Evolutionary conservation across 306 rosid genomes (phyloP).

Genomic region (Lithocarpus polystachyus): DNA sequence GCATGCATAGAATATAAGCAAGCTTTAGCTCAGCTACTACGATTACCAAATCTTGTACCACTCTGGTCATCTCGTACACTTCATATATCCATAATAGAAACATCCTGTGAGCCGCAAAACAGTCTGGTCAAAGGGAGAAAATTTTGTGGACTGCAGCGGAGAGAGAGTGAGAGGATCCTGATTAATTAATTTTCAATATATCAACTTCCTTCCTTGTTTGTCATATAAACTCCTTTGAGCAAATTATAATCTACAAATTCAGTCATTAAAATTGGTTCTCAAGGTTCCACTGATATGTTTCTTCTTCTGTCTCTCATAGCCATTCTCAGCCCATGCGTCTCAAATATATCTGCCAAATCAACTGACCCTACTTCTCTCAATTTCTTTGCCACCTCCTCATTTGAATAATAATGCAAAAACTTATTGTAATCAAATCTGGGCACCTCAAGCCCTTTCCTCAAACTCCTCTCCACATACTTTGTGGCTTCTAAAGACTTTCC

Average conservation of each 20-base stretch:
- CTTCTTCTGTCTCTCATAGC: constrained; percentile 69
- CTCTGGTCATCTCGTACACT: background rate
- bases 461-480: constrained; percentile 84
- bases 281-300: constrained; percentile 17
- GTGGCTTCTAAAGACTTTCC: constrained; percentile 56
- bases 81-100: background rate
- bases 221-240: rapidly evolving
- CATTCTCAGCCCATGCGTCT: constrained; percentile 83
- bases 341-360: constrained; percentile 86
- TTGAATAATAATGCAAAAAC: constrained; percentile 73
- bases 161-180: no score
- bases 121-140: no score
- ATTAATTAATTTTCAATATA: no score
- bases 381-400: constrained; percentile 71
- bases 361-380: constrained; percentile 70
- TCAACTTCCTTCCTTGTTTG: no score
- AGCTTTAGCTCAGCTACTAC: background rate
- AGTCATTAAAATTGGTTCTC: background rate
- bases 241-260: no score
- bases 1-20: constrained; percentile 3
- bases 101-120: no score
- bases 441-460: constrained; percentile 75
- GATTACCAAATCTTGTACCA: background rate
- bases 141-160: no score
- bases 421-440: constrained; percentile 83